Evolutionary conservation across 371 early-diverging fungal genomes (phyloP).

Genomic region (Mortierella sp.): DNA sequence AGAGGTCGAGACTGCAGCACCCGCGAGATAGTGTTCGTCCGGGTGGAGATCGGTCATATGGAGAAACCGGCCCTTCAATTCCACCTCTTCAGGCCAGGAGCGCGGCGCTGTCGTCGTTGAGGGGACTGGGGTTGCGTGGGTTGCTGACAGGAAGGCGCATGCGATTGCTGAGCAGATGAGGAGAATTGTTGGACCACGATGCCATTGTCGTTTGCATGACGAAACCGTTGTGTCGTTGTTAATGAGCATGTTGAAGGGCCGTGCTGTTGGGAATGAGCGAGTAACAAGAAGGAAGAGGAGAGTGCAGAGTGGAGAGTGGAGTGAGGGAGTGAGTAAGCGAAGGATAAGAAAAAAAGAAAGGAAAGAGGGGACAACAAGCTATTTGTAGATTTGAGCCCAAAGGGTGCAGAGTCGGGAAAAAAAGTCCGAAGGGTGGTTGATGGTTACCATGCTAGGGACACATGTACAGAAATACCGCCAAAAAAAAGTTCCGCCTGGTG

Average conservation of each 20-base stretch:
- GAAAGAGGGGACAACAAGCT: neutral
- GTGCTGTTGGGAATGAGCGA: neutral
- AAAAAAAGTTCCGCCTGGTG: too few species aligned
- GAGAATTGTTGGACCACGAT: neutral
- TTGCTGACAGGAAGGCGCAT: neutral
- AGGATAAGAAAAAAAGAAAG: neutral
- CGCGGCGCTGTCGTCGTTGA: neutral
- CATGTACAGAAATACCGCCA: neutral
- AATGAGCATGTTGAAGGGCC: neutral
- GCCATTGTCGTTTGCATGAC: slow-evolving; percentile 1
- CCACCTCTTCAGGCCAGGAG: slow-evolving; percentile 17
- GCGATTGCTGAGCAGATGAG: slow-evolving; percentile 17
- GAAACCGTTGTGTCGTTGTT: neutral
- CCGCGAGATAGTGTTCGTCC: slow-evolving; percentile 65
- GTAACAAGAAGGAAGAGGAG: neutral
- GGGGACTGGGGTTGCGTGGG: neutral
- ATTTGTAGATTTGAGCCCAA: too few species aligned
- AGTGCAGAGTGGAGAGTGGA: neutral
- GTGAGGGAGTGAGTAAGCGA: neutral
- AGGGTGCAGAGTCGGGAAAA: neutral
- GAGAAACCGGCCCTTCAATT: slow-evolving; percentile 67
- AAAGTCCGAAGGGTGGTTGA: neutral
- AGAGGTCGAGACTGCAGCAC: slow-evolving; percentile 65
- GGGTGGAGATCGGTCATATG: slow-evolving; percentile 86
- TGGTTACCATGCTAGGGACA: neutral